phyloP scores from a whole-genome alignment of 352 stramenopile genomes.

The Phytophthora pistaciae region DNA sequence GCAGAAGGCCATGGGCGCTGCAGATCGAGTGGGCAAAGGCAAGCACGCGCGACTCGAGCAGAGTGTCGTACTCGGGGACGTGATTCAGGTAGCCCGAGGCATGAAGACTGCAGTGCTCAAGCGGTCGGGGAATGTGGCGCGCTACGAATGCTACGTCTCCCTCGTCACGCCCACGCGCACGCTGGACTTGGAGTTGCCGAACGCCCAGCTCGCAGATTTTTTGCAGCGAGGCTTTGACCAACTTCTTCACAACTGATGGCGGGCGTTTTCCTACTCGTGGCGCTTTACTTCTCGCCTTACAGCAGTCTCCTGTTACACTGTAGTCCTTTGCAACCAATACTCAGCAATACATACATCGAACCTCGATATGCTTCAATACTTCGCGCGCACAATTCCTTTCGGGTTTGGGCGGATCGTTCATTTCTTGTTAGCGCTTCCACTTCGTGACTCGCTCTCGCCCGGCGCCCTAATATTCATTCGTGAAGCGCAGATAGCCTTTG shows the following conservation, averaged over 20 bases:
- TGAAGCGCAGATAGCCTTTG: slow-evolving; percentile 85
- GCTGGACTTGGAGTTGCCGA: slow-evolving; percentile 72
- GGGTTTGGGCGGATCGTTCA: too few relatives aligned
- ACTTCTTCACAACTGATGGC: slow-evolving; percentile 42
- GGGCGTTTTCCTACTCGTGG: too few relatives aligned
- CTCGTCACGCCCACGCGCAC: slow-evolving; percentile 76
- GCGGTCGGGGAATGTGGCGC: slow-evolving; percentile 68
- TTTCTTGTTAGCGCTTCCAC: too few relatives aligned
- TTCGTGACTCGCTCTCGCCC: too few relatives aligned
- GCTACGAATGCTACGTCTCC: slow-evolving; percentile 81
- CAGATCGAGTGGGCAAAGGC: slow-evolving; percentile 55
- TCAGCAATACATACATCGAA: too few relatives aligned
- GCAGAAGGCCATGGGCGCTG: slow-evolving; percentile 61
- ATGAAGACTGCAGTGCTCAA: slow-evolving; percentile 88
- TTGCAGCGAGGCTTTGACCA: slow-evolving; percentile 66
- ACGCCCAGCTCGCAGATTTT: slow-evolving; percentile 64
- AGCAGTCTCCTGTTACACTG: too few relatives aligned
- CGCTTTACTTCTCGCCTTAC: too few relatives aligned
- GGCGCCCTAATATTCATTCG: slow-evolving; percentile 36
- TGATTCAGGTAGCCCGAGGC: slow-evolving; percentile 75
- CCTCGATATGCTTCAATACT: too few relatives aligned
- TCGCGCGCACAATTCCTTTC: too few relatives aligned
- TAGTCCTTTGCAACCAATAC: too few relatives aligned
- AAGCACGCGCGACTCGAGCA: slow-evolving; percentile 80
- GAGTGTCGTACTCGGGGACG: slow-evolving; percentile 69